Base-by-base conservation (phyloP, 805 yeast species). In the Candida germanica region DNA sequence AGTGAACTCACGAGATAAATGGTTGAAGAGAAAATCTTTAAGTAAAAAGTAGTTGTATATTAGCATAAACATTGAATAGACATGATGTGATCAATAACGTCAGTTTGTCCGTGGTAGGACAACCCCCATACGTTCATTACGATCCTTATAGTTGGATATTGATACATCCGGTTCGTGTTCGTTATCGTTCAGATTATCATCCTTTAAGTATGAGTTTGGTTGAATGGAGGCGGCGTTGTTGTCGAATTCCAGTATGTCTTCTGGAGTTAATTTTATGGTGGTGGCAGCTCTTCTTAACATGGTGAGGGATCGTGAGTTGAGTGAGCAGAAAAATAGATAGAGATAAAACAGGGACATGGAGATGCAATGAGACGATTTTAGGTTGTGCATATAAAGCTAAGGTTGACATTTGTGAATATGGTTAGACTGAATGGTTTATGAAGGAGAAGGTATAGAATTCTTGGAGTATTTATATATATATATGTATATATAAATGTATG, bases 251-350 rank as follows among this genome's bases (percentile, higher is more conserved):
- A 62, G 54, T 13, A 83, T 72, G 47, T 83, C 93, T 44, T 82
- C 87, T 0, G 85, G 83, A 0, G 80, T 74, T 31, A 83, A 66
- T 39, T 72, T 71, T 36, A 83, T 76, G 2, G 79, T 69, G 0
- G 91, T 83, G 4, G 89, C 83, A 12, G 78, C 82, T 54, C 88
- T 68, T 59, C 89, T 70, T 28, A 83, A 61, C 91, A 83, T 83
- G 34, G 25, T 27, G 16, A 7, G 14, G 13, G 14, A 10, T 7
- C 17, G 7, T 20, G 10, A 20, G 10, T 20, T 20, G 23, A 7
- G 23, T 20, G 9, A 10, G 9, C 9, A 20, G 13, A 27, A 27
- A n/a, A 7, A n/a, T n/a, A n/a, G n/a, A n/a, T n/a, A n/a, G n/a
- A n/a, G n/a, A n/a, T n/a, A n/a, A n/a, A n/a, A n/a, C n/a, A n/a